Base-by-base conservation (phyloP, 1,284 basidiomycete genomes). In the Sphaerobolus stellatus region DNA sequence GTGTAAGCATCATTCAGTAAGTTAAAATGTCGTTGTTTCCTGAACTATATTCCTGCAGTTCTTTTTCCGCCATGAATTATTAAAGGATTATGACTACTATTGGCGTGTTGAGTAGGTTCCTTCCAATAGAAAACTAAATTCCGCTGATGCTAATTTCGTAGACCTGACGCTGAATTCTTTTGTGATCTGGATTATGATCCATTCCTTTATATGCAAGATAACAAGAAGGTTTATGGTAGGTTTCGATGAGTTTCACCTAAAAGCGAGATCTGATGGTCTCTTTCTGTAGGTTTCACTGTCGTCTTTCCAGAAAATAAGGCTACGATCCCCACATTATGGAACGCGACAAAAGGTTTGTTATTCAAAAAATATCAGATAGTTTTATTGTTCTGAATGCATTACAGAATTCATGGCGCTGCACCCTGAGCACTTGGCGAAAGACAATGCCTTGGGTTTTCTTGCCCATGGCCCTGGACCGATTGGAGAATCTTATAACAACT, bases 151-250 rank as follows among this genome's bases (percentile, higher is more conserved):
- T n/a, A 45, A 28, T 20, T 44, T 27, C 45, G 40, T 57, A 85
- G 83, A 60, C 90, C 90, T 2, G 79, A 80, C 47, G 83, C 92
- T 58, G 81, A 84, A 65, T 89, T 83, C 66, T 89, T 83, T 66
- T 94, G 92, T 64, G 86, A 92, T 61, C 56, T 92, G 41, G 75
- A 80, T 48, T 87, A 88, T 61, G 92, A 94, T 62, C 91, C 90
- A 0, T 93, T 93, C 75, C 64, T 87, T 31, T 83, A 83, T 59
- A 90, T 93, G 90, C 73, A 87, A 65, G 81, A 88, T 50, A 76
- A 84, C 57, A 77, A 87, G 54, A 92, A 92, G 67, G 70, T 84
- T 6, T 90, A 91, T 58, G 84, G 84, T 79, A 54, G 48, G 74
- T 60, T 22, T 7, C 48, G 36, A 34, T 9, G 48, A 27, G 44